These are phyloP conservation scores for Trametes pubescens DNA, from an alignment of 1,284 basidiomycete genomes.

Conservation along the genomic window DNA sequence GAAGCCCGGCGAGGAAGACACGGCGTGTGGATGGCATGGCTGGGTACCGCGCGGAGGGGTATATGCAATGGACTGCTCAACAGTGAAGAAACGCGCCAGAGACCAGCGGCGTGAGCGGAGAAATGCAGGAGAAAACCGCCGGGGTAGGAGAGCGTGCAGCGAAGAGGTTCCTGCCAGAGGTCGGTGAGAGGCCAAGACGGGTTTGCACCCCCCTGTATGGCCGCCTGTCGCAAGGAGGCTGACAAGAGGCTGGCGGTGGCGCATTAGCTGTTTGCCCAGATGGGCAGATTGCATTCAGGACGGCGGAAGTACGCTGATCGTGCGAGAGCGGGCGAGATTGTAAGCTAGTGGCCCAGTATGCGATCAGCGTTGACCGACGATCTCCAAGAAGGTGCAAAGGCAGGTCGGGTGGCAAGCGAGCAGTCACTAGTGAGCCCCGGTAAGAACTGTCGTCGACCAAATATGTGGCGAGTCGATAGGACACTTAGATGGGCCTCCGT, in stretches of 20 bases:
- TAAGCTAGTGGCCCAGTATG: neutral
- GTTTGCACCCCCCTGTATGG: neutral
- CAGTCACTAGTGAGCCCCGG: neutral
- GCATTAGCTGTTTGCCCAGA: conserved; percentile 5
- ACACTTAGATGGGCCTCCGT: no score
- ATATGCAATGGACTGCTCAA: conserved; percentile 2
- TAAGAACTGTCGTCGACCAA: no score
- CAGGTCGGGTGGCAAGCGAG: conserved; percentile 1
- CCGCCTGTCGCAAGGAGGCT: conserved; percentile 12
- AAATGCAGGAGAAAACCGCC: conserved; percentile 19
- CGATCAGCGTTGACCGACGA: conserved; percentile 21
- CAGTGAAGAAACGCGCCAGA: conserved; percentile 5
- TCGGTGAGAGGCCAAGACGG: neutral
- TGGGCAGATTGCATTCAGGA: conserved; percentile 22
- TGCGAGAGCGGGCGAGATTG: conserved; percentile 16
- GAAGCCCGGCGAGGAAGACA: conserved; percentile 21
- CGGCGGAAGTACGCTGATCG: conserved; percentile 21
- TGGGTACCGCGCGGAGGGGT: neutral
- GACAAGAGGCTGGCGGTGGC: conserved; percentile 24
- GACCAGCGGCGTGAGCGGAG: conserved; percentile 4
- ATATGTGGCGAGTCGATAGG: no score
- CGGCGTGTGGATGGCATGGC: conserved; percentile 20
- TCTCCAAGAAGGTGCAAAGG: conserved; percentile 11
- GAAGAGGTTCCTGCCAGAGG: conserved; percentile 21
- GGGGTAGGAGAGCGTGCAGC: conserved; percentile 11